phyloP scores from a whole-genome alignment of 345 rosid genomes.

The Salix viminalis region DNA sequence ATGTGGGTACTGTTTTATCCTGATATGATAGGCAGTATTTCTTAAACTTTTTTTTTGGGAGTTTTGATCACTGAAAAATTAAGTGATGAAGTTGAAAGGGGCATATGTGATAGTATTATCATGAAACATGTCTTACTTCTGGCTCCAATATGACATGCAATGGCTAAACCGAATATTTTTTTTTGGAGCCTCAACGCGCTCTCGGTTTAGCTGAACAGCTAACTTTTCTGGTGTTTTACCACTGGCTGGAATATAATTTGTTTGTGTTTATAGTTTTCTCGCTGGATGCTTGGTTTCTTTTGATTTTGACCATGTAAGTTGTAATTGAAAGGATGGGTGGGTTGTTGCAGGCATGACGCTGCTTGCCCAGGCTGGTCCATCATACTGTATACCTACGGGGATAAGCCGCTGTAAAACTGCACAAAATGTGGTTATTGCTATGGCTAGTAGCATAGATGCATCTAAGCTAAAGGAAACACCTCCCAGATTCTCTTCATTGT shows the following conservation, averaged over 20 bases:
- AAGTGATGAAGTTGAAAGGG: neutral
- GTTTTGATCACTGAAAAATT: neutral
- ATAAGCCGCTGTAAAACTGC: slow-evolving; percentile 27
- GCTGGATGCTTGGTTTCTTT: neutral
- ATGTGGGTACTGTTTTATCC: neutral
- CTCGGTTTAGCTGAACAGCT: neutral
- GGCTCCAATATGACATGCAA: neutral
- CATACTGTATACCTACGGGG: slow-evolving; percentile 38
- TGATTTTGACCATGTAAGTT: neutral
- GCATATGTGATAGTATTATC: neutral
- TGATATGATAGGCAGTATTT: neutral
- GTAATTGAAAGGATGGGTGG: neutral
- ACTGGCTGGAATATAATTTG: neutral
- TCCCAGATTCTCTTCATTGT: slow-evolving; percentile 33
- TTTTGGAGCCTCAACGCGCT: neutral
- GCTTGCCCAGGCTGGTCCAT: slow-evolving; percentile 46
- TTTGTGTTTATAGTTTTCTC: neutral
- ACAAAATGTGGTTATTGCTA: slow-evolving; percentile 23
- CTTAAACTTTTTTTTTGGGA: neutral
- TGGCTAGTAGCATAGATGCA: slow-evolving; percentile 26
- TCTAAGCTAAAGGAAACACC: slow-evolving; percentile 34
- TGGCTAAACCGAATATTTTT: neutral
- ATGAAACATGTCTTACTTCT: neutral
- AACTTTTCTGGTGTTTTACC: neutral
- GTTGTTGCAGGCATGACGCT: slow-evolving; percentile 54